phyloP scores from a whole-genome alignment of 305 asterid genomes.

The Rubia peregrina region DNA sequence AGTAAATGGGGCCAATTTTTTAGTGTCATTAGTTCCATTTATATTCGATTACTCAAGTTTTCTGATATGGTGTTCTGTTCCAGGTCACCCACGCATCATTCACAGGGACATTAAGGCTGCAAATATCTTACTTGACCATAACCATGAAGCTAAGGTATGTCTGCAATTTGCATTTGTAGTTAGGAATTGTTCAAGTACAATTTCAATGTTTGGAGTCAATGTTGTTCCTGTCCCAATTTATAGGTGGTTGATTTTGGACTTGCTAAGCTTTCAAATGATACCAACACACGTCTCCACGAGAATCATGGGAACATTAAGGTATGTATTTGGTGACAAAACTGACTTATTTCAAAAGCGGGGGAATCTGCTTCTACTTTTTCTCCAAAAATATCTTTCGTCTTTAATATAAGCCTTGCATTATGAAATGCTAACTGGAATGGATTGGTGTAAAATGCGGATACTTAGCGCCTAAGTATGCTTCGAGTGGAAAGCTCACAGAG shows the following conservation, averaged over 20 bases:
- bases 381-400: background rate
- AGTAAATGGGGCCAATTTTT: too few species aligned
- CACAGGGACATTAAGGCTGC: constrained; percentile 87
- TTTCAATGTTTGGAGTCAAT: background rate
- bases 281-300: constrained; percentile 81
- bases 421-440: background rate
- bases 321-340: too few species aligned
- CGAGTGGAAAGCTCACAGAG: constrained; percentile 85
- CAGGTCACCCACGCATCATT: constrained; percentile 90
- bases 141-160: constrained; percentile 66
- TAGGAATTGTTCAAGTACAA: background rate
- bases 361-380: too few species aligned
- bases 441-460: constrained; percentile 33
- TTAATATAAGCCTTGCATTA: background rate
- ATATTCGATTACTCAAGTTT: background rate
- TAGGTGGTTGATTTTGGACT: constrained; percentile 94
- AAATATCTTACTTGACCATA: constrained; percentile 57
- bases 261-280: constrained; percentile 80
- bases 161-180: background rate
- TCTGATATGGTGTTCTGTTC: background rate
- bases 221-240: background rate
- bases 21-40: too few species aligned
- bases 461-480: constrained; percentile 85
- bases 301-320: constrained; percentile 98
- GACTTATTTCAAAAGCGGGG: too few species aligned